Conservation (phyloP, 164 flowering plant species). For the Echeveria elegans region DNA sequence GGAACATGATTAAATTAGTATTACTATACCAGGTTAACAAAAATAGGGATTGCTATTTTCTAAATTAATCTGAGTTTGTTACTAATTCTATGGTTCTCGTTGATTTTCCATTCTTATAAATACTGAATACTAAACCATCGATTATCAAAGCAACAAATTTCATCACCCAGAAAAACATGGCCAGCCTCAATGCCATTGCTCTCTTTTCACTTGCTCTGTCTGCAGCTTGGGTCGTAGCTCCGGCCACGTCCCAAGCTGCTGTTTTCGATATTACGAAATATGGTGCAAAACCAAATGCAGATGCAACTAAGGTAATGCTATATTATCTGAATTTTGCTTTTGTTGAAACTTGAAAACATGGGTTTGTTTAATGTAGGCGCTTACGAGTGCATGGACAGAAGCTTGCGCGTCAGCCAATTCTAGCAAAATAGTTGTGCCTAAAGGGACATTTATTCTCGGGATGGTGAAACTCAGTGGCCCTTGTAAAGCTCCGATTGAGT, state of each 20-base stretch:
- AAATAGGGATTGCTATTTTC: too few relatives aligned
- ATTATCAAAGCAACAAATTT: not conserved
- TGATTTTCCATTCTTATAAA: not conserved
- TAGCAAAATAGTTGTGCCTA: constrained; percentile 23
- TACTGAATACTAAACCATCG: not conserved
- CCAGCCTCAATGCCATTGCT: not conserved
- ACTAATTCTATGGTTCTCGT: not conserved
- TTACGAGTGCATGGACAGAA: constrained; percentile 28
- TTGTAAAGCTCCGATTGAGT: constrained; percentile 22
- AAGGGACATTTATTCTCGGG: constrained; percentile 19
- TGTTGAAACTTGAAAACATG: not conserved
- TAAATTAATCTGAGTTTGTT: not conserved
- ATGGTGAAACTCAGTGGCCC: constrained; percentile 23
- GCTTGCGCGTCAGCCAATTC: constrained; percentile 22
- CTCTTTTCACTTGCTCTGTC: not conserved
- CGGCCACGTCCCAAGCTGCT: not conserved
- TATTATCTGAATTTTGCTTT: not conserved
- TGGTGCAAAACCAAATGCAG: constrained; percentile 8
- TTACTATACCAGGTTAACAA: too few relatives aligned
- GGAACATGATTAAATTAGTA: too few relatives aligned
- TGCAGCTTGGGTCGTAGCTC: not conserved
- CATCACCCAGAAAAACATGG: not conserved
- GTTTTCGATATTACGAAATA: constrained; percentile 12
- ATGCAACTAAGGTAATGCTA: constrained; percentile 2
- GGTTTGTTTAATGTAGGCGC: constrained; percentile 15